phyloP scores from a whole-genome alignment of 495 filamentous ascomycete species.

The Penicillium riverlandense region DNA sequence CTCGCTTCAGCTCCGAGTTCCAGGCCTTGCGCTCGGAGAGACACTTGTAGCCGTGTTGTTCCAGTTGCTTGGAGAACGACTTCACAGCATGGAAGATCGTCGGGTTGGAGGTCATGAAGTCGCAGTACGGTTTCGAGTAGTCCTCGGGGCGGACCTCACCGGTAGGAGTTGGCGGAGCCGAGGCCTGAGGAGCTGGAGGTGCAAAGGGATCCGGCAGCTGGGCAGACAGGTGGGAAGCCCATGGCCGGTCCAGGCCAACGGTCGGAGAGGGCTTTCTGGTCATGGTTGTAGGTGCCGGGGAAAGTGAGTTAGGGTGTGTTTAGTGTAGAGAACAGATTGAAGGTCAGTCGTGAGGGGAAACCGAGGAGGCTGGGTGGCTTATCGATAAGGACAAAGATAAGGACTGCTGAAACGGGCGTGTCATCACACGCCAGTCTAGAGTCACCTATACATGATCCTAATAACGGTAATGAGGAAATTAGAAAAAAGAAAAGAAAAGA shows the following conservation, averaged over 20 bases:
- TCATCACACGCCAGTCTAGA: too few species aligned
- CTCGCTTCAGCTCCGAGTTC: conserved; percentile 63
- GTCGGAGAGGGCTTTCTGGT: conserved; percentile 15
- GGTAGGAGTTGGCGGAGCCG: conserved; percentile 7
- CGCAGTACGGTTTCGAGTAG: conserved; percentile 77
- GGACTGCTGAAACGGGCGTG: too few species aligned
- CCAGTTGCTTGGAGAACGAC: conserved; percentile 64
- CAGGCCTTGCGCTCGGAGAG: conserved; percentile 75
- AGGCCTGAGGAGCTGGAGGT: conserved; percentile 7
- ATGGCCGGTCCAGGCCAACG: conserved; percentile 16
- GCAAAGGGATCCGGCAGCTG: conserved; percentile 12
- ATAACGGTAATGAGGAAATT: too few species aligned
- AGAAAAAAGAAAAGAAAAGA: too few species aligned
- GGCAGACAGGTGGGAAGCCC: conserved; percentile 15
- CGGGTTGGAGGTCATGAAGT: conserved; percentile 83
- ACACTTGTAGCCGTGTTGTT: conserved; percentile 63
- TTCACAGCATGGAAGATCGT: conserved; percentile 87
- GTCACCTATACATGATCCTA: too few species aligned
- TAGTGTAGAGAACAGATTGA: conserved; percentile 1
- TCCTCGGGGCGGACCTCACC: conserved; percentile 37
- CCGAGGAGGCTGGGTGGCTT: conserved; percentile 11
- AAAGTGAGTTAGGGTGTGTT: not conserved
- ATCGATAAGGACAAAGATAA: conserved; percentile 2
- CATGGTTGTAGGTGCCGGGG: conserved; percentile 9
- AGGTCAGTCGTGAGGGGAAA: conserved; percentile 14